Evolutionary conservation across 2,329 filamentous ascomycete species (phyloP).

Genomic region (Colletotrichum kahawae): DNA sequence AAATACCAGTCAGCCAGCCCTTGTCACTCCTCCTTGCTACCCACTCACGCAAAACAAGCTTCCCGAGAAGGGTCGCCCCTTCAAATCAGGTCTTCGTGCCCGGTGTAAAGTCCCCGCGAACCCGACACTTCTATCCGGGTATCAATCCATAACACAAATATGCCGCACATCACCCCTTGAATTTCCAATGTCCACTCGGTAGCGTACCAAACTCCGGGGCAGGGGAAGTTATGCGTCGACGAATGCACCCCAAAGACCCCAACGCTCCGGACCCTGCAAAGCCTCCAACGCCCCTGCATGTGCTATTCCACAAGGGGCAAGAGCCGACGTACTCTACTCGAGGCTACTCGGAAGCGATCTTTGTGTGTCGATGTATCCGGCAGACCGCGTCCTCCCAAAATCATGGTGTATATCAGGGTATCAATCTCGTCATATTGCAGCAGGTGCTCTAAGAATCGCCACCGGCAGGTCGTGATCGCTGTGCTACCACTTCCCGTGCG

Average conservation of each 20-base stretch:
- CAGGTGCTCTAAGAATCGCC: constrained; percentile 5
- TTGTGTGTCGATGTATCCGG: neutral
- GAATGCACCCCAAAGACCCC: neutral
- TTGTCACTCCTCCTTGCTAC: neutral
- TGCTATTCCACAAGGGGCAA: neutral
- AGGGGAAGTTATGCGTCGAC: neutral
- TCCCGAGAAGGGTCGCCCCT: neutral
- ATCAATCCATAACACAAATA: constrained; percentile 8
- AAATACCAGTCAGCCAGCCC: neutral
- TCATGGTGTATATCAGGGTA: constrained; percentile 19
- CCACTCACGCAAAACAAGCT: neutral
- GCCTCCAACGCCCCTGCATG: neutral
- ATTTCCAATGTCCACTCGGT: neutral
- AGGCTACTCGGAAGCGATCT: neutral
- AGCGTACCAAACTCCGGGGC: neutral
- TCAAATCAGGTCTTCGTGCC: neutral
- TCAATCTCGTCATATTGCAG: constrained; percentile 19
- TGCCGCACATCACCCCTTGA: neutral
- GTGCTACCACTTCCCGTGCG: constrained; percentile 79
- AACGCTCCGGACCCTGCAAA: neutral
- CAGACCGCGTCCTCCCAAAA: neutral
- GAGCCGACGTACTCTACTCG: neutral
- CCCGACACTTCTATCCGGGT: constrained; percentile 20
- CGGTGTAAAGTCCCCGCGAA: neutral
- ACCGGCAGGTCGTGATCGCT: constrained; percentile 23